Evolutionary conservation across 371 early-diverging fungal genomes (phyloP).

Genomic region (Rhizomucor pusillus): DNA sequence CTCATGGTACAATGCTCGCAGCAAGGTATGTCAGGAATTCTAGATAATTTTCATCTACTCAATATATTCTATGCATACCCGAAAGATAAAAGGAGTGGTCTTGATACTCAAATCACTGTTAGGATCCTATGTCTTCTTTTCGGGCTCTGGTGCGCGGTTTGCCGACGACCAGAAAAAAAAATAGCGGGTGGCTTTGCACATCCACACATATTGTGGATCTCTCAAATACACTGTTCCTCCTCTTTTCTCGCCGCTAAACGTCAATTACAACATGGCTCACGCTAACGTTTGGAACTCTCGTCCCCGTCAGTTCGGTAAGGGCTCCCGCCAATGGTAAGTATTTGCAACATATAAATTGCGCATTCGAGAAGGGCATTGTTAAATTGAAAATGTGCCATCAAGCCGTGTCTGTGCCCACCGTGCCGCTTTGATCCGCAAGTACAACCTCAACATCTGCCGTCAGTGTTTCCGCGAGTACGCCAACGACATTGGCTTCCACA

Average conservation of each 20-base stretch:
- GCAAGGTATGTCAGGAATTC: too few relatives aligned
- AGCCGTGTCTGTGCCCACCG: constrained; percentile 97
- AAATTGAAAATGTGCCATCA: constrained; percentile 9
- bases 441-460: constrained; percentile 97
- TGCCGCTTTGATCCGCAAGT: constrained; percentile 99
- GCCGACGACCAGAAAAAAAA: too few relatives aligned
- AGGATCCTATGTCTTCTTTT: too few relatives aligned
- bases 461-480: constrained; percentile 99
- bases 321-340: constrained; percentile 91
- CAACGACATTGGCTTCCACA: constrained; percentile 97
- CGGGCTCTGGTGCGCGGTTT: too few relatives aligned
- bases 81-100: too few relatives aligned
- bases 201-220: too few relatives aligned
- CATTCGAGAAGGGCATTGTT: not conserved
- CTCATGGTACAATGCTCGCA: too few relatives aligned
- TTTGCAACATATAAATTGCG: not conserved
- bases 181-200: too few relatives aligned
- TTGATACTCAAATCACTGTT: too few relatives aligned
- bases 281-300: constrained; percentile 89
- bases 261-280: constrained; percentile 81
- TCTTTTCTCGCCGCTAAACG: constrained; percentile 2
- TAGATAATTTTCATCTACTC: too few relatives aligned
- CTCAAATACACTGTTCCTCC: not conserved
- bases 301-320: constrained; percentile 95
- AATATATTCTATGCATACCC: too few relatives aligned